Conservation (phyloP, 1,284 basidiomycete species). For the Naganishia cerealis region DNA sequence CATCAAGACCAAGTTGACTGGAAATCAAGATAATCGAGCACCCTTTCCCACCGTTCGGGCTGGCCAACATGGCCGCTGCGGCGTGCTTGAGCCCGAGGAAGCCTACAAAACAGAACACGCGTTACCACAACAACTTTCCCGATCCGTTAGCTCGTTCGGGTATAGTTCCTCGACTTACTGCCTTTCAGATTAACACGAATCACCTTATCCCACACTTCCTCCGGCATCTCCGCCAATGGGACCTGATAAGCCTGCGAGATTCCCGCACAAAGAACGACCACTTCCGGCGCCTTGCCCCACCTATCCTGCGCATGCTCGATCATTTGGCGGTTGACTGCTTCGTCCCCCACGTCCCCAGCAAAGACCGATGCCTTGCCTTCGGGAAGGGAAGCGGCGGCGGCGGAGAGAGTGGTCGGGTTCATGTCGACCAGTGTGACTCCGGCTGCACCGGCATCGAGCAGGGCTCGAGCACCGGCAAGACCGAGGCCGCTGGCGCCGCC, state of each 20-base stretch:
- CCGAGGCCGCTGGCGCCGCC: slow-evolving; percentile 39
- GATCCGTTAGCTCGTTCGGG: neutral
- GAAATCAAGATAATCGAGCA: slow-evolving; percentile 39
- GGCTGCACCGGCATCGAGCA: slow-evolving; percentile 33
- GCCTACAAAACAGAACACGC: slow-evolving; percentile 26
- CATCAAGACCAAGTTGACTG: slow-evolving; percentile 40
- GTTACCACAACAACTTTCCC: neutral
- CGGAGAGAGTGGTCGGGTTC: slow-evolving; percentile 1
- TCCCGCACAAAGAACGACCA: slow-evolving; percentile 35
- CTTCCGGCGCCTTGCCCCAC: slow-evolving; percentile 36
- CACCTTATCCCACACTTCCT: slow-evolving; percentile 35
- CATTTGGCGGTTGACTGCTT: slow-evolving; percentile 27
- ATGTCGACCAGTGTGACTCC: slow-evolving; percentile 38
- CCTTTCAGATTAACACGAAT: slow-evolving; percentile 35
- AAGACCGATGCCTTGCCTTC: slow-evolving; percentile 17
- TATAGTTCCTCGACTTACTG: slow-evolving; percentile 27
- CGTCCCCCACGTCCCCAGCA: slow-evolving; percentile 33
- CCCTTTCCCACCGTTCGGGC: slow-evolving; percentile 36
- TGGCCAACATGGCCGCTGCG: slow-evolving; percentile 36
- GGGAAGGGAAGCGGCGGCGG: neutral
- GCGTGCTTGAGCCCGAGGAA: slow-evolving; percentile 41
- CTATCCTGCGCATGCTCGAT: slow-evolving; percentile 27
- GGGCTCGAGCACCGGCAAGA: slow-evolving; percentile 33
- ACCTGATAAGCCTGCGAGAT: slow-evolving; percentile 35
- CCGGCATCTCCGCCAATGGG: slow-evolving; percentile 20